Percentiles rank a stretch among this genome's conserved stretches.
Evolutionary conservation across 176 grass and related monocot genomes (phyloP).

Genomic region (Bolboschoenus planiculmis): DNA sequence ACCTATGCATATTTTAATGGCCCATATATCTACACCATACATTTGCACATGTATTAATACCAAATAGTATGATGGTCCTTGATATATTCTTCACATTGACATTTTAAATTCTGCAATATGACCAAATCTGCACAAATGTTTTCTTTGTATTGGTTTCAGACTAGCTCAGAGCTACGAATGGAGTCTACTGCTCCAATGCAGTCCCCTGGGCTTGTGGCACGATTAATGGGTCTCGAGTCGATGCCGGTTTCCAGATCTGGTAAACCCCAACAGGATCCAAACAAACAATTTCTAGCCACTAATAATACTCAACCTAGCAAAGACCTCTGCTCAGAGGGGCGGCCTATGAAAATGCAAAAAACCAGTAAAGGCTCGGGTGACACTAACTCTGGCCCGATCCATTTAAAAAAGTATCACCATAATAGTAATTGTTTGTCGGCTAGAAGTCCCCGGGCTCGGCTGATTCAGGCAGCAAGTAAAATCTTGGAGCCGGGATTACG

Average conservation of each 20-base stretch:
- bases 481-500: slow-evolving; percentile 54
- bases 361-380: slow-evolving; percentile 27
- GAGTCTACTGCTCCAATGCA: background rate
- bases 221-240: slow-evolving; percentile 86
- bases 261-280: slow-evolving; percentile 17
- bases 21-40: background rate
- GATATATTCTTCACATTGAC: background rate
- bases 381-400: background rate
- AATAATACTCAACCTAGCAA: background rate
- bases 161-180: background rate
- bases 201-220: slow-evolving; percentile 63
- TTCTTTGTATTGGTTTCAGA: background rate
- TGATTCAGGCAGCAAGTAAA: slow-evolving; percentile 63
- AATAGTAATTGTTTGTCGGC: slow-evolving; percentile 36
- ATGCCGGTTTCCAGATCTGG: slow-evolving; percentile 36
- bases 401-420: slow-evolving; percentile 37
- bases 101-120: background rate
- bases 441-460: slow-evolving; percentile 16
- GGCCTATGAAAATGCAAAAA: slow-evolving; percentile 76
- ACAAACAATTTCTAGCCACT: background rate
- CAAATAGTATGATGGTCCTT: too few species aligned
- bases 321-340: slow-evolving; percentile 18
- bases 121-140: background rate
- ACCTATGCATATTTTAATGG: background rate
- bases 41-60: background rate